A percentile compares a stretch with the other conserved stretches of the same genome.
Conservation (phyloP, 352 stramenopile genomes). For the Albugo candida region DNA sequence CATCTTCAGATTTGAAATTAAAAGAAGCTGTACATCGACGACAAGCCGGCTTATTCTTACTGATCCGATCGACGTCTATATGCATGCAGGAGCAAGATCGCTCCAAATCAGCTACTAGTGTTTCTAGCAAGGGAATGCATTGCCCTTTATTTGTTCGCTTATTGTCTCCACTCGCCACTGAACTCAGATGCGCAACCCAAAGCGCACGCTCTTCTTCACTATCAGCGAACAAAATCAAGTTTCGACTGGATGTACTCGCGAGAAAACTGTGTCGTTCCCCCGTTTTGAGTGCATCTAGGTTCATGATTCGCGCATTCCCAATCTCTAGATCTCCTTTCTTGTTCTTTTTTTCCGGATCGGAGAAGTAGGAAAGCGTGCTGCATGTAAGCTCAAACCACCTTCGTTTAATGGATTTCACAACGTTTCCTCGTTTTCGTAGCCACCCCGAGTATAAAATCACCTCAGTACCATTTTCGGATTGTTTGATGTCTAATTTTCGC, state of each 20-base stretch:
- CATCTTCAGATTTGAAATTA: conserved; percentile 59
- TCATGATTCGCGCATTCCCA: conserved; percentile 24
- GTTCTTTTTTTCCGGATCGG: conserved; percentile 45
- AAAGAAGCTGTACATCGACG: conserved; percentile 58
- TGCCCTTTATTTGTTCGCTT: conserved; percentile 6
- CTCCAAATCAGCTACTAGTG: conserved; percentile 14
- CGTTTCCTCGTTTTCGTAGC: conserved; percentile 63
- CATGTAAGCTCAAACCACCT: conserved; percentile 68
- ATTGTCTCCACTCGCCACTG: conserved; percentile 20
- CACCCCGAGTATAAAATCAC: conserved; percentile 59
- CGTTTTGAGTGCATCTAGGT: conserved; percentile 61
- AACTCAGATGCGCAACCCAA: conserved; percentile 51
- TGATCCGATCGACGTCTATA: conserved; percentile 17
- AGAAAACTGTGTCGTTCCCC: conserved; percentile 66
- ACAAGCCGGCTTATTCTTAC: conserved; percentile 7
- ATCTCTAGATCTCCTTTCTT: conserved; percentile 60
- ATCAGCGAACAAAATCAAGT: conserved; percentile 60
- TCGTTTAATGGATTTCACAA: conserved; percentile 75
- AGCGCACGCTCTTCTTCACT: conserved; percentile 67
- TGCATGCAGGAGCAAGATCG: conserved; percentile 37
- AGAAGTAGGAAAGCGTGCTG: conserved; percentile 52
- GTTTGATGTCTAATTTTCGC: conserved; percentile 12
- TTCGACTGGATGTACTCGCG: conserved; percentile 32
- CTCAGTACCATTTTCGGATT: conserved; percentile 37
- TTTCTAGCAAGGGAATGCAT: neutral